Base-by-base conservation (phyloP, 2,329 filamentous ascomycete species). In the Fusarium aywerte region DNA sequence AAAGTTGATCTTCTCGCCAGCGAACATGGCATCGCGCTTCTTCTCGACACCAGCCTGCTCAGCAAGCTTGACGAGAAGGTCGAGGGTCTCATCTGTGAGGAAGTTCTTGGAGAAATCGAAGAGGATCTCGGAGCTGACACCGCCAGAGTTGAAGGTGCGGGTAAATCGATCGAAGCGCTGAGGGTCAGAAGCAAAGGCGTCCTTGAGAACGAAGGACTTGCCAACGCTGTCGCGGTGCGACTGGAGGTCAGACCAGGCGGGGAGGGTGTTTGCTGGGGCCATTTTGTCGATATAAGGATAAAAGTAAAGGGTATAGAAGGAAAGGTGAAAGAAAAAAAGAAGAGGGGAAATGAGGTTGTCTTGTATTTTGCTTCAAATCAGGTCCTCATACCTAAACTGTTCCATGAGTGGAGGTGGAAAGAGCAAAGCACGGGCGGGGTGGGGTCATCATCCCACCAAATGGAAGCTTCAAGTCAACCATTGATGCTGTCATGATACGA, bases 31-130 rank as follows among this genome's bases (percentile, higher is more conserved):
- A 88, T 99, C 95, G 69, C 96, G 91, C 78, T 97, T 92, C 84
- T 96, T 87, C 85, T 97, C 94, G 36, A 99, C 81, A 71, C 90
- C 90, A 69, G 95, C 93, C 83, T 98, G 92, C 81, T 94, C 90
- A 67, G 96, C 96, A 27, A 99, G 89, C 84, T 97, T 90, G 74
- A 96, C 85, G 53, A 99, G 87, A 48, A 97, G 86, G 69, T 90
- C 85, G 50, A 98, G 84, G 6, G 95, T 98, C 82, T 98, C 94
- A 73, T 97, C 92, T 65, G 91, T 96, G 75, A 98, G 80, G 81
- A 99, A 94, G 88, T 99, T 99, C 89, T 99, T 99, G 84, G 91
- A 96, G 83, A 97, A 99, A 82, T 99, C 96, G 81, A 98, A 99
- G 68, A 99, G 88, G 75, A 96, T 96, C 70, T 97, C 93, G 72